Conservation (phyloP, 768 basidiomycete species). For the Amanita fuliginea region DNA sequence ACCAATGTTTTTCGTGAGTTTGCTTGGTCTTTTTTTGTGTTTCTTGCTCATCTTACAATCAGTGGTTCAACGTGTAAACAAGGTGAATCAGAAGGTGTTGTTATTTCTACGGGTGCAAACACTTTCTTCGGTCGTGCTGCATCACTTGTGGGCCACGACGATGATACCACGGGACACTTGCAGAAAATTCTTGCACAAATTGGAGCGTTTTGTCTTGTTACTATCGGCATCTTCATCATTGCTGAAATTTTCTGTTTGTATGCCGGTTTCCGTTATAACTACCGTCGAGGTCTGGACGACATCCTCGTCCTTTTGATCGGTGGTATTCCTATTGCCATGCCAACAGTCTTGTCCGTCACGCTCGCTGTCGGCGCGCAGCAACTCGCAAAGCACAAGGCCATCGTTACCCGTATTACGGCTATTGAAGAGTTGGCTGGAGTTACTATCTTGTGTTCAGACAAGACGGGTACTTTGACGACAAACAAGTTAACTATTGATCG, state of each 20-base stretch:
- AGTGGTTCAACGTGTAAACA: slow-evolving; percentile 98
- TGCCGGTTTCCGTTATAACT: slow-evolving; percentile 80
- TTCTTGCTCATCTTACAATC: slow-evolving; percentile 8
- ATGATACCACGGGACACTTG: slow-evolving; percentile 96
- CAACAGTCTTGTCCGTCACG: slow-evolving; percentile 95
- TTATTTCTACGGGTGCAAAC: slow-evolving; percentile 96
- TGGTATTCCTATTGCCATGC: slow-evolving; percentile 99
- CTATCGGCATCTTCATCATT: slow-evolving; percentile 91
- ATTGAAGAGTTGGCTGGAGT: slow-evolving; percentile 98
- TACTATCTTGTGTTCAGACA: slow-evolving; percentile 97
- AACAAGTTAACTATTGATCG: slow-evolving; percentile 99
- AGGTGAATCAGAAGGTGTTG: slow-evolving; percentile 97
- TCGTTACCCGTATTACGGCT: slow-evolving; percentile 98
- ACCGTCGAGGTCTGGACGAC: slow-evolving; percentile 93
- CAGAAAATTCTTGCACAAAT: slow-evolving; percentile 98
- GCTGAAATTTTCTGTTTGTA: slow-evolving; percentile 93
- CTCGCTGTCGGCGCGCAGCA: slow-evolving; percentile 99
- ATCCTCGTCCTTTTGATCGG: slow-evolving; percentile 98
- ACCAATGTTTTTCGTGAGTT: slow-evolving; percentile 96
- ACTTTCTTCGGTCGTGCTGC: slow-evolving; percentile 99
- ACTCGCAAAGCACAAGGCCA: slow-evolving; percentile 98
- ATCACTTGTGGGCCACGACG: slow-evolving; percentile 93
- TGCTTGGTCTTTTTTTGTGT: slow-evolving; percentile 2
- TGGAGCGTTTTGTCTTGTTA: slow-evolving; percentile 93
- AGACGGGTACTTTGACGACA: slow-evolving; percentile 96